phyloP scores from a whole-genome alignment of 169 alveolate genomes.

The Theileria luwenshuni region DNA sequence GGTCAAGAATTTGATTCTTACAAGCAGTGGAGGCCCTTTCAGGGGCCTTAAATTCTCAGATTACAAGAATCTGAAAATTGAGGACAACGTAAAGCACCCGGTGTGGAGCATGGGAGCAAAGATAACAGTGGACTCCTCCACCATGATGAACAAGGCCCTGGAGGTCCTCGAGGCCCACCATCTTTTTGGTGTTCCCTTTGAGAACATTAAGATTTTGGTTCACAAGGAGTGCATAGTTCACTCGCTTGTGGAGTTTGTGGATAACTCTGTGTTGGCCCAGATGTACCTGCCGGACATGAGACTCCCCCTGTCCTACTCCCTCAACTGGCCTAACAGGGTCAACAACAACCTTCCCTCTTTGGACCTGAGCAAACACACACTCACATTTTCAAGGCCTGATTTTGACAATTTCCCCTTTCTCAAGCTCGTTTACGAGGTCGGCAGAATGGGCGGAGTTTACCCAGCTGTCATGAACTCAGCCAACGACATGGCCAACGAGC shows the following conservation, averaged over 20 bases:
- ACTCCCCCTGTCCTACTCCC: constrained; percentile 76
- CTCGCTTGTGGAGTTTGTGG: constrained; percentile 81
- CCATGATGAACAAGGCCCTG: constrained; percentile 86
- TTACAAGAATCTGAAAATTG: constrained; percentile 53
- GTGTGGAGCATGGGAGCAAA: constrained; percentile 87
- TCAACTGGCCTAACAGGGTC: constrained; percentile 71
- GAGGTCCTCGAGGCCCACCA: constrained; percentile 86
- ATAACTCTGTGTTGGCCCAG: constrained; percentile 81
- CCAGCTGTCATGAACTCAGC: constrained; percentile 86
- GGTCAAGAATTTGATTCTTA: constrained; percentile 64
- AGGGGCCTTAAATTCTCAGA: constrained; percentile 46
- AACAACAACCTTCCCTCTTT: constrained; percentile 49
- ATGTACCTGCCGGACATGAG: constrained; percentile 84
- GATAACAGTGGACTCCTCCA: constrained; percentile 85
- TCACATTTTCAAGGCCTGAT: constrained; percentile 72
- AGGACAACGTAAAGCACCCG: constrained; percentile 77
- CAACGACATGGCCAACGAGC: constrained; percentile 80
- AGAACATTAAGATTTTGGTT: constrained; percentile 70
- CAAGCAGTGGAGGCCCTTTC: constrained; percentile 81
- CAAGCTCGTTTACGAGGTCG: constrained; percentile 80
- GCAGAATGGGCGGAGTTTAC: constrained; percentile 77
- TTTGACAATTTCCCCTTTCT: constrained; percentile 79
- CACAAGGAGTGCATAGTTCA: constrained; percentile 85
- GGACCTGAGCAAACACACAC: constrained; percentile 52
- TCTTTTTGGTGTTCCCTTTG: constrained; percentile 77